Base-by-base conservation (phyloP, 768 basidiomycete genomes). In the Mycena rebaudengoi region DNA sequence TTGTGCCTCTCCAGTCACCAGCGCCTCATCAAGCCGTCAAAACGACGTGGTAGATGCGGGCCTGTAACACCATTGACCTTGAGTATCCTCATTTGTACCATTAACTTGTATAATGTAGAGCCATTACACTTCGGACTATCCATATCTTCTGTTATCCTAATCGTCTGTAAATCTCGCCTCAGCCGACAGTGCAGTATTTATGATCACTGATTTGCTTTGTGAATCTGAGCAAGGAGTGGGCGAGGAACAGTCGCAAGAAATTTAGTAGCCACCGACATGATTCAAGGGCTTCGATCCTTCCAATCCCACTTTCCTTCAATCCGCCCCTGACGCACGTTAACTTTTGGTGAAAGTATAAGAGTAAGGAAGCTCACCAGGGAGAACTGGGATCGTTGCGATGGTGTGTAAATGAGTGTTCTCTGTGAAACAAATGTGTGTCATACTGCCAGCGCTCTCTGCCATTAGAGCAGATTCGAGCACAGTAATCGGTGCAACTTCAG, bases 381-480 rank as follows among this genome's bases (percentile, higher is more conserved):
- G 91, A 94, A 65, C 90, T 91, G 8, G 94, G 94, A 71, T 95
- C 93, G 69, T 96, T 95, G 45, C 94, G 85, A 71, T 96, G 94
- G 67, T 95, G 92, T 0, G 91, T 94, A n/a, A n/a, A n/a, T n/a
- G n/a, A n/a, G n/a, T n/a, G n/a, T n/a, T n/a, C n/a, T 48, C 21
- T 45, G n/a, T 32, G 25, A 37, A 25, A 28, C 7, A 21, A 20
- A 10, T 21, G 4, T 10, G 10, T 46, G 8, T 73, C 82, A 49
- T 52, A 93, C 93, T 78, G 71, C 94, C 93, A 25, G 88, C 91
- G 51, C 85, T 81, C 37, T 77, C 71, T 1, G 88, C 84, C 72
- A 95, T 79, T 67, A 85, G 79, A 3, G 86, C 88, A 70, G 96
- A 92, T 74, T 94, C 88, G 8, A 95, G 82, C 14, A 95, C 88